Evolutionary conservation across 2,329 filamentous ascomycete genomes (phyloP), one percentile per base, ranked within the genome.

Genomic region (Phialophora tarda): DNA sequence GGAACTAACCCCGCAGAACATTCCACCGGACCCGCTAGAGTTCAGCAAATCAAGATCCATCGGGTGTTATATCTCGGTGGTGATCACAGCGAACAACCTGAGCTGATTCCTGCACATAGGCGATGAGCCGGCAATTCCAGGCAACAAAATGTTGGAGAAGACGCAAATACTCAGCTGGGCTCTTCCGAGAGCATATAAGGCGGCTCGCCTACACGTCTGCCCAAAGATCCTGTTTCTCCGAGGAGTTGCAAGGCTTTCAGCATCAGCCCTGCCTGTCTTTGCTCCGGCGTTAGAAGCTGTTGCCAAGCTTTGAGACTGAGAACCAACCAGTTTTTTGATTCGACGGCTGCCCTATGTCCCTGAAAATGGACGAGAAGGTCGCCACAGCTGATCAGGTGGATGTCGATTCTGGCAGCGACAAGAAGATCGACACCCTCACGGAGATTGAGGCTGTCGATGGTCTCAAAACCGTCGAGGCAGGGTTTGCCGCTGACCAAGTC

Each of bases 401-500:
- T 47, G n/a, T 56, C 7, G 51, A 54, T 38, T 34, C 30, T 34
- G 50, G 50, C 51, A 62, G 50, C 51, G 60, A 50, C 50, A 48
- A 48, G 51, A 62, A 48, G 34, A 47, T 32, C 32, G 34, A 62
- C 11, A 50, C 44, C n/a, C 21, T 63, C 32, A 17, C 44, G 23
- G 64, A 66, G 26, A 54, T 62, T 28, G 64, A 66, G 32, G 64
- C 60, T 21, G 59, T 66, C 5, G 26, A 51, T 32, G 60, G 60
- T 12, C 64, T 66, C 12, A 61, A 62, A n/a, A 66, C 64, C 21
- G 60, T 66, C 47, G 64, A 66, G 54, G 59, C 24, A 26, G 64
- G 64, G 30, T 59, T 63, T 23, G 23, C 50, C 21, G 30, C 60
- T 10, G 64, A 66, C 4, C 51, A 66, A 57, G 55, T 66, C 21